Evolutionary conservation across 2,329 filamentous ascomycete genomes (phyloP), one percentile per base, ranked within the genome.

Genomic region (Cryphonectria parasitica): DNA sequence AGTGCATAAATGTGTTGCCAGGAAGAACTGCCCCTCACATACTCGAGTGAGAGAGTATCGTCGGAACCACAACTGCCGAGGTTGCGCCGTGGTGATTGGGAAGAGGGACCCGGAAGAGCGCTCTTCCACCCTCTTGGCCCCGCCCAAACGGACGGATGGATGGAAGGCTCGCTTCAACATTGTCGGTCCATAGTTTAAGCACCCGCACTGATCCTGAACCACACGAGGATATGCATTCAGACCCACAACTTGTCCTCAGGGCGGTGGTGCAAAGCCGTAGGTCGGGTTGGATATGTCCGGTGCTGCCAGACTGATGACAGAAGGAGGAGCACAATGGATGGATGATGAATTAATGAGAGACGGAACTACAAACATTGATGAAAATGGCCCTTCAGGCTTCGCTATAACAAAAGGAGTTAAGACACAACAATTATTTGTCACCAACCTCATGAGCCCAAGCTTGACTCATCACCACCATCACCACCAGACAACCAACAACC

Each of bases 81-180:
- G 25, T 56, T 28, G 52, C 11, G 25, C 3, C 7, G 2, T 8
- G 43, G 15, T 3, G 41, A 6, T 19, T 49, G 45, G 45, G 22
- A 49, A 49, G 8, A 49, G 10, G 22, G 22, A n/a, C 19, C 31
- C 41, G 71, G 71, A 66, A 68, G 56, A 70, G 68, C 15, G 7
- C 68, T 72, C 61, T 66, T 72, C 71, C 71, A 54, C 5, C 63
- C 39, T 31, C 15, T 25, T 39, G 5, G 25, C 5, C 31, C 19
- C 64, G 25, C 19, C 19, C 64, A 49, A 49, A 22, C 28, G 25
- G 25, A 25, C 11, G 11, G 17, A 31, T 13, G 52, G 13, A n/a
- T 25, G 19, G 17, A 45, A 5, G n/a, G 49, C 52, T 28, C 52
- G 17, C 43, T 49, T 6, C 41, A 13, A 7, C 13, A 25, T 11